Conservation (phyloP, 106 monocot species). For the Apostasia ramifera region DNA sequence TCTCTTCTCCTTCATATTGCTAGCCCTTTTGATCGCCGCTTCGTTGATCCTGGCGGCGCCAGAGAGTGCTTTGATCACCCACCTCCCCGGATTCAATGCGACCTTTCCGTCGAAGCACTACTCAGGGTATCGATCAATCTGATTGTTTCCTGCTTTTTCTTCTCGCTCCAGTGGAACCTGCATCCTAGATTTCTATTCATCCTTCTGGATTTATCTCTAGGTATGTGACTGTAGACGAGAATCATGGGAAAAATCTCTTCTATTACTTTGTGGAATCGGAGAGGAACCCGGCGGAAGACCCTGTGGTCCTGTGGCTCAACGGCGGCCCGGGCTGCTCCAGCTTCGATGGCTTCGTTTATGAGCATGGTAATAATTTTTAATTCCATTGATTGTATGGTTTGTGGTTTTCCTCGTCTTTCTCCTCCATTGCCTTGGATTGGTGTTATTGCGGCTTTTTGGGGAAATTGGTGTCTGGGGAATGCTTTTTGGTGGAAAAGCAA, state of each 20-base stretch:
- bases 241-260: slow-evolving; percentile 60
- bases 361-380: slow-evolving; percentile 47
- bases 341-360: slow-evolving; percentile 84
- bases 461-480: no score
- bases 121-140: slow-evolving; percentile 36
- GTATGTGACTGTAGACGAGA: slow-evolving; percentile 67
- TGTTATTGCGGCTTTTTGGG: no score
- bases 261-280: slow-evolving; percentile 91
- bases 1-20: slow-evolving; percentile 1
- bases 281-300: slow-evolving; percentile 60
- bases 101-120: slow-evolving; percentile 82
- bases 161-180: background rate
- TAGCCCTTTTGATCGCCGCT: slow-evolving; percentile 4
- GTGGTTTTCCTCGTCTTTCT: no score
- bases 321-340: slow-evolving; percentile 91
- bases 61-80: slow-evolving; percentile 37
- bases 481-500: no score
- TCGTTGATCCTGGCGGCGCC: slow-evolving; percentile 30
- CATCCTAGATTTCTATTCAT: background rate
- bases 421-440: no score
- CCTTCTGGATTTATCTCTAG: slow-evolving; percentile 17
- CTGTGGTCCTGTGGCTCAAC: slow-evolving; percentile 84
- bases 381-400: no score
- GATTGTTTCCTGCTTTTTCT: slow-evolving; percentile 1
- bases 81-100: slow-evolving; percentile 66